Evolutionary conservation across 2,329 filamentous ascomycete genomes (phyloP).

Genomic region (Plectosphaerella sp.): DNA sequence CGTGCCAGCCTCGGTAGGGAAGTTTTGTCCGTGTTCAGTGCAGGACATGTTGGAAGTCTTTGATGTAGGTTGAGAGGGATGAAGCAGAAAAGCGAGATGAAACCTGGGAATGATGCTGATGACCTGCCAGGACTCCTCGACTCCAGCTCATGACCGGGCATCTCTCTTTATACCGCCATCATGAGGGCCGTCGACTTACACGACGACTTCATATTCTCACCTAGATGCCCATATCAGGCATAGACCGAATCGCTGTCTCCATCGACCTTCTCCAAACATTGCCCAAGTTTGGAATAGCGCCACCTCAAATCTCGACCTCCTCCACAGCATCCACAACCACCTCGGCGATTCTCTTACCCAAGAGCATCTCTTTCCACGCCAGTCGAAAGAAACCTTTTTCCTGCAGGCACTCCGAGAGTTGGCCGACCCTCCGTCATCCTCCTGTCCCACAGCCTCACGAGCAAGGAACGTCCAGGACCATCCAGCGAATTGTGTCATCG

Average conservation of each 20-base stretch:
- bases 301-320: no score
- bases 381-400: no score
- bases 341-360: no score
- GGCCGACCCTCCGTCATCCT: no score
- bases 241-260: no score
- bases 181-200: not conserved
- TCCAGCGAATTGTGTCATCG: no score
- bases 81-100: not conserved
- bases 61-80: not conserved
- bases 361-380: no score
- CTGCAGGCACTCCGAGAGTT: no score
- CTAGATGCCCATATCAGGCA: no score
- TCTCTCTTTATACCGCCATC: not conserved
- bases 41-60: not conserved
- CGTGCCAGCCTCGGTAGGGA: constrained; percentile 17
- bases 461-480: no score
- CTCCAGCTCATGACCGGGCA: not conserved
- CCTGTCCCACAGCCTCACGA: no score
- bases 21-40: not conserved
- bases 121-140: not conserved
- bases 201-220: not conserved
- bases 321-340: no score
- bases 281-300: not conserved
- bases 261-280: not conserved
- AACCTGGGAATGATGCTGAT: not conserved